These are phyloP conservation scores for Sabuloglossum arenarium DNA, from an alignment of 495 filamentous ascomycete species.

Conservation along the genomic window DNA sequence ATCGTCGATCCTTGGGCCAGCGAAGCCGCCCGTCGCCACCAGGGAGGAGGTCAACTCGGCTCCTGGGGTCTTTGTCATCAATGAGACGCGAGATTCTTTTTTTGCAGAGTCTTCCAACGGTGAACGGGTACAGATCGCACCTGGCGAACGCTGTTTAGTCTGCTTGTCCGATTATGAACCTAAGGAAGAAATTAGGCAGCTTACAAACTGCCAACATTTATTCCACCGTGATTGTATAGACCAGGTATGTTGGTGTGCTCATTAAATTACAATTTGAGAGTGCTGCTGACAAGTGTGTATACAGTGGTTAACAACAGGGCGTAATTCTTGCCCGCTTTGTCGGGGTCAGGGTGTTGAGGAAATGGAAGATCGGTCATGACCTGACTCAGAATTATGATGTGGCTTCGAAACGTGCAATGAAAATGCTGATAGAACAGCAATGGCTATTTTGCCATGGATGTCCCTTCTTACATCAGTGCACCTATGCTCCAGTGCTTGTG, in stretches of 20 bases:
- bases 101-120: conserved; percentile 30
- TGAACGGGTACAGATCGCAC: conserved; percentile 26
- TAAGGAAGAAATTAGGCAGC: conserved; percentile 38
- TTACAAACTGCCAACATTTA: conserved; percentile 46
- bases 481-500: neutral
- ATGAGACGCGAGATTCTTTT: conserved; percentile 24
- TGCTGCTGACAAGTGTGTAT: neutral
- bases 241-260: conserved; percentile 29
- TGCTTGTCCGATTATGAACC: conserved; percentile 52
- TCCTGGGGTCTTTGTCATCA: conserved; percentile 33
- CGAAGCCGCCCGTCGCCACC: conserved; percentile 51
- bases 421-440: neutral
- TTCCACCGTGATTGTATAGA: conserved; percentile 62
- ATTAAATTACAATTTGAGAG: neutral
- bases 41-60: conserved; percentile 45
- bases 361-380: conserved; percentile 12
- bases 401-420: neutral
- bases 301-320: conserved; percentile 61
- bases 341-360: conserved; percentile 51
- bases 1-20: conserved; percentile 49
- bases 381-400: neutral
- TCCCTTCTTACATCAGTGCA: neutral
- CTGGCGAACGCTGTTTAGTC: conserved; percentile 46
- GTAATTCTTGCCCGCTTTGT: conserved; percentile 60
- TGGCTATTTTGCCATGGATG: neutral